Conservation (phyloP, 176 grass and related monocot species). For the Rhynchospora tenuis region DNA sequence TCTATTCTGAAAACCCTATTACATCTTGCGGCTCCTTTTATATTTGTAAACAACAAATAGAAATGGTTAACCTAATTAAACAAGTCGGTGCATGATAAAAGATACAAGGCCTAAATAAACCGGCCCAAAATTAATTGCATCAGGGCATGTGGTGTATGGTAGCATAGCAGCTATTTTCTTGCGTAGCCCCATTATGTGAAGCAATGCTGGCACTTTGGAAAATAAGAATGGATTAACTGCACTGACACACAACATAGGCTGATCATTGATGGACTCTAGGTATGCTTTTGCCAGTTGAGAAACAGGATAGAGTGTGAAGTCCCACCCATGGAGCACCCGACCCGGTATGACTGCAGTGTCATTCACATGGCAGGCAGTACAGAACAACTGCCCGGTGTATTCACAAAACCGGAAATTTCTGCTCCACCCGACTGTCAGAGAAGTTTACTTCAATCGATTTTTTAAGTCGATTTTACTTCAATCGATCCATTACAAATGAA, state of each 20-base stretch:
- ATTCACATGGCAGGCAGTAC: conserved; percentile 79
- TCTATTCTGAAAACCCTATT: no score
- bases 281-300: conserved; percentile 94
- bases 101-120: no score
- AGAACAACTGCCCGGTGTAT: conserved; percentile 93
- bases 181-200: conserved; percentile 79
- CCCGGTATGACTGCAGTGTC: conserved; percentile 83
- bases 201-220: conserved; percentile 88
- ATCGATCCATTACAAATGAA: no score
- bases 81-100: no score
- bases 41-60: no score
- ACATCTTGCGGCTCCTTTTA: no score
- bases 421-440: conserved; percentile 80
- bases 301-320: conserved; percentile 84
- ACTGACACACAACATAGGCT: conserved; percentile 99
- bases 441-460: no score
- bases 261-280: conserved; percentile 90
- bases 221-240: conserved; percentile 97
- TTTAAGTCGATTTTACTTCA: no score
- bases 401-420: conserved; percentile 61
- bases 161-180: conserved; percentile 94
- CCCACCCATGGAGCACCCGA: conserved; percentile 81
- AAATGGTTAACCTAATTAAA: no score
- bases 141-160: conserved; percentile 82
- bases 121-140: no score